Conservation (phyloP, 345 rosid genomes). For the Lumnitzera racemosa region DNA sequence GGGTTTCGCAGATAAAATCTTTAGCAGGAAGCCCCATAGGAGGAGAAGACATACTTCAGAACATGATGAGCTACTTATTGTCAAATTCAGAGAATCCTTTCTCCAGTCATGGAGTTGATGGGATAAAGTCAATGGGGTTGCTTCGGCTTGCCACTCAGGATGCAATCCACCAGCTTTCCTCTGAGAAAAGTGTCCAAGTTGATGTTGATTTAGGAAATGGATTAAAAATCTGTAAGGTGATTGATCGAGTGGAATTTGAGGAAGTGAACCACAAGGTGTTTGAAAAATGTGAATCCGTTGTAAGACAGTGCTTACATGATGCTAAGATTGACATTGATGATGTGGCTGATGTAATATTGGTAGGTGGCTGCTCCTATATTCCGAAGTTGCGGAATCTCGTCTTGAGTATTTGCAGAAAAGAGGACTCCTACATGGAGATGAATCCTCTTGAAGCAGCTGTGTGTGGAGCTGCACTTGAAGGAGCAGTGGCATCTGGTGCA, state of each 20-base stretch:
- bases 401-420: constrained; percentile 36
- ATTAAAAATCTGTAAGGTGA: constrained; percentile 34
- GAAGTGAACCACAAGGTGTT: constrained; percentile 52
- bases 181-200: constrained; percentile 33
- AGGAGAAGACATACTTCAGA: constrained; percentile 84
- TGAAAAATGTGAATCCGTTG: constrained; percentile 52
- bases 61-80: constrained; percentile 49
- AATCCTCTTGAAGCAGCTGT: constrained; percentile 75
- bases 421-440: constrained; percentile 47
- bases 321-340: constrained; percentile 53
- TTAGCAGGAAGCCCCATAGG: constrained; percentile 63
- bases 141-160: constrained; percentile 80
- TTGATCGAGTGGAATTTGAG: constrained; percentile 60
- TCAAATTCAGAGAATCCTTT: constrained; percentile 38
- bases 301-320: constrained; percentile 56
- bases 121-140: constrained; percentile 36
- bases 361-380: constrained; percentile 80
- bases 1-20: constrained; percentile 86
- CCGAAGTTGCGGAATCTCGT: constrained; percentile 47
- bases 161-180: constrained; percentile 60
- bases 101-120: constrained; percentile 28
- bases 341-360: constrained; percentile 59
- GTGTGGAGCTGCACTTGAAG: constrained; percentile 79
- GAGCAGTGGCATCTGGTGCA: constrained; percentile 82
- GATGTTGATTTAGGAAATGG: constrained; percentile 68